phyloP scores from a whole-genome alignment of 2,329 filamentous ascomycete genomes.

The Thielaviopsis populi region DNA sequence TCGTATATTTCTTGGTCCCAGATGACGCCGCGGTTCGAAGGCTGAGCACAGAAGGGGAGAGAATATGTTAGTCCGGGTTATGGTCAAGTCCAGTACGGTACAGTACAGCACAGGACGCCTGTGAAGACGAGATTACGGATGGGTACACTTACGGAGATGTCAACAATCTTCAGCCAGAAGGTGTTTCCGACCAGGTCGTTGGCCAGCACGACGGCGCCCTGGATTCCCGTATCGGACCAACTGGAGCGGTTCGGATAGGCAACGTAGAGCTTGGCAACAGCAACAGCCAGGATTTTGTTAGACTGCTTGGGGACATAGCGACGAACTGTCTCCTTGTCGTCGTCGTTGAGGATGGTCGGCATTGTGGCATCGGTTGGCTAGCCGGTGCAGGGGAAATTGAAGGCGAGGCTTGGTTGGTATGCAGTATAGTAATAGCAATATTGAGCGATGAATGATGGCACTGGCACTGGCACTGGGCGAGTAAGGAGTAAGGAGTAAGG shows the following conservation, averaged over 20 bases:
- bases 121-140: neutral
- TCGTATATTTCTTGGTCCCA: conserved; percentile 99
- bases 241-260: conserved; percentile 68
- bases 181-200: conserved; percentile 93
- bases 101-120: neutral
- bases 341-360: conserved; percentile 46
- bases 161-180: conserved; percentile 94
- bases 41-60: conserved; percentile 29
- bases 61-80: conserved; percentile 9
- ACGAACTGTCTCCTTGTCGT: conserved; percentile 94
- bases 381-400: neutral
- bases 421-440: neutral
- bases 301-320: conserved; percentile 80
- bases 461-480: neutral
- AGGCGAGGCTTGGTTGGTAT: neutral
- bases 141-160: conserved; percentile 61
- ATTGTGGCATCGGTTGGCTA: neutral
- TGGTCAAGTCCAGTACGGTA: neutral
- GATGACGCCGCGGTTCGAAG: conserved; percentile 67
- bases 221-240: conserved; percentile 92
- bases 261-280: conserved; percentile 83
- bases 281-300: conserved; percentile 96
- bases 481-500: neutral
- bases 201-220: conserved; percentile 79
- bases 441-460: neutral